Base-by-base conservation (phyloP, 345 rosid species). In the Viola odorata region DNA sequence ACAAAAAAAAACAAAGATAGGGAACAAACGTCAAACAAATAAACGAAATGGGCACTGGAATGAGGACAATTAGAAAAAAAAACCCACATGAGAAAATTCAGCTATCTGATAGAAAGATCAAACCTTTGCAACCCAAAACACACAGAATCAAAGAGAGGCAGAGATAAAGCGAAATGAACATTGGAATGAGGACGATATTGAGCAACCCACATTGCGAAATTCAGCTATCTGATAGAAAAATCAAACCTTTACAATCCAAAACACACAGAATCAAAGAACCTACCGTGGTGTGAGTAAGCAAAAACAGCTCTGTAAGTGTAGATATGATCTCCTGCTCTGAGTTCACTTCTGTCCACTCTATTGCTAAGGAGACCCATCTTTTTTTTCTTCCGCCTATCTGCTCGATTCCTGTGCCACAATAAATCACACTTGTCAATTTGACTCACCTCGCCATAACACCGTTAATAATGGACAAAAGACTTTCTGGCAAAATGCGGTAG, bases 241-340 rank as follows among this genome's bases (percentile, higher is more conserved):
- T 23, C 32, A 23, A 23, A 23, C 1, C 32, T 23, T 23, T 23
- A 42, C 57, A 53, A 40, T 7, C 10, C 23, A 14, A 12, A 41
- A 49, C 7, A 50, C 7, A 40, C 13, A 73, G 41, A 56, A 6
- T 53, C 41, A 15, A 42, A 71, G 41, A 4, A 57, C 40, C 70
- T 72, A 94, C 99, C 97, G 41, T 94, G 99, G 69, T 94, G 97
- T 74, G 99, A 91, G 72, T 94, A 91, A 66, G 99, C 64, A 75
- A 91, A 94, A 45, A 94, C 79, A 48, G 95, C 99, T 69, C 96
- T 81, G 83, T 94, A 94, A 78, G 96, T 85, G 80, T 94, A 94
- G 79, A 94, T 85, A 64, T 94, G 97, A 75, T 90, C 96, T 40
- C 99, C 99, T 37, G 97, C 72, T 45, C 74, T 85, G 77, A 94